Base-by-base conservation (phyloP, 1,139 yeast species). In the Geotrichum histeridarum region DNA sequence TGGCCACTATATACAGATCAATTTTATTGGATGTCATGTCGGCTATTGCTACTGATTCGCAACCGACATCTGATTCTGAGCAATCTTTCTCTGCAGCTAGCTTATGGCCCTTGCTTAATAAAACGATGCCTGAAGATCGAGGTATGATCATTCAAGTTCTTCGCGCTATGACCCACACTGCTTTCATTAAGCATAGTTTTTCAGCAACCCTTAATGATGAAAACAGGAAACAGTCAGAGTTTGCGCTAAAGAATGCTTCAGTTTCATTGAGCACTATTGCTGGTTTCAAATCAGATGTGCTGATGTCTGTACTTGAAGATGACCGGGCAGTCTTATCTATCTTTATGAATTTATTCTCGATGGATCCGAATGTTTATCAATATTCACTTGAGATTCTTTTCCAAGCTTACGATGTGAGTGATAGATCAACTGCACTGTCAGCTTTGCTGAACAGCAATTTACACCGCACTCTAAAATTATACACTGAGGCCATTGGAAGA, bases 291-390 rank as follows among this genome's bases (percentile, higher is more conserved):
- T 9, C 8, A 5, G 17, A 18, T 7, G 22, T 7, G n/a, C 14
- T 42, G 11, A 11, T 4, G 4, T 11, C n/a, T 7, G 12, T 36
- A 6, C 27, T 50, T n/a, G 12, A 11, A n/a, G 27, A 36, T 17
- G 41, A 50, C 11, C 36, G 15, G 11, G 30, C 39, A 9, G 11
- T 42, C 9, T 32, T 50, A 8, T 27, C 48, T 5, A n/a, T 50
- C 15, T 11, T 43, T 22, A 31, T 50, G 14, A 50, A 50, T n/a
- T 17, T 50, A 39, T 30, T 12, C 42, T 50, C 53, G 18, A n/a
- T 41, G 2, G 48, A 50, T 35, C n/a, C 12, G 4, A 12, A 11
- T 2, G 22, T 47, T 7, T 7, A 37, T 8, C 33, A 9, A 14
- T 12, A 2, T 36, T 42, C 50, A 7, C 31, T 7, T 6, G 22